Percentiles rank a stretch among this genome's conserved stretches.
phyloP scores from a whole-genome alignment of 2,329 filamentous ascomycete species.

The Endoconidiophora polonica region DNA sequence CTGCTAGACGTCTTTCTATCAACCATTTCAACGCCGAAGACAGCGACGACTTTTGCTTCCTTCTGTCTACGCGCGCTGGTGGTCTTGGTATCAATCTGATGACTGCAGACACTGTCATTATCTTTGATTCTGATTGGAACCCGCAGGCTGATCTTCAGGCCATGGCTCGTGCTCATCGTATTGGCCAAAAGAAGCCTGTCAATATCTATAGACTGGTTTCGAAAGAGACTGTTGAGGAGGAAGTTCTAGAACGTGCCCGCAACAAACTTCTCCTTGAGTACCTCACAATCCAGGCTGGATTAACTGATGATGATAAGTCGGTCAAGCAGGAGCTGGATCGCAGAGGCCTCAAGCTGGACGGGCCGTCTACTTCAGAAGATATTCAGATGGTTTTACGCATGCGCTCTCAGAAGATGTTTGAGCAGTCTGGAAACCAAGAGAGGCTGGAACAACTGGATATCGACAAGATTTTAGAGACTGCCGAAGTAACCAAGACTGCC shows the following conservation, averaged over 20 bases:
- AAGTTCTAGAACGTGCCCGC: constrained; percentile 85
- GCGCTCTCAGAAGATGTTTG: constrained; percentile 97
- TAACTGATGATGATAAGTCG: constrained; percentile 87
- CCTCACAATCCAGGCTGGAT: constrained; percentile 88
- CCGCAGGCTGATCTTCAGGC: constrained; percentile 95
- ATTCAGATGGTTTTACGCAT: constrained; percentile 95
- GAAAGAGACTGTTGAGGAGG: constrained; percentile 96
- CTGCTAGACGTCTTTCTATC: constrained; percentile 78
- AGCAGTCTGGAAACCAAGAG: constrained; percentile 90
- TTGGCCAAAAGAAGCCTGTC: constrained; percentile 89
- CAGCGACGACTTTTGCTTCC: constrained; percentile 90
- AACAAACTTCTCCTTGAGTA: constrained; percentile 98
- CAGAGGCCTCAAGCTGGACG: constrained; percentile 55
- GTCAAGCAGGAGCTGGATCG: constrained; percentile 60
- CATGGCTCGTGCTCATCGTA: constrained; percentile 95
- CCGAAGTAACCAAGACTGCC: constrained; percentile 92
- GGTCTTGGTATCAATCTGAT: constrained; percentile 98
- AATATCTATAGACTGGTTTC: constrained; percentile 93
- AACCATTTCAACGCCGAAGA: constrained; percentile 97
- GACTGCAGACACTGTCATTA: constrained; percentile 94
- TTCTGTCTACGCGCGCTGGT: constrained; percentile 87
- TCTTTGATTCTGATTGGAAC: constrained; percentile 99
- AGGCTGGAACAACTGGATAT: constrained; percentile 96
- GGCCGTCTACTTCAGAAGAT: constrained; percentile 81
- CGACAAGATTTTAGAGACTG: constrained; percentile 89